These are phyloP conservation scores for Fusarium decemcellulare DNA, from an alignment of 2,329 filamentous ascomycete genomes.

Conservation along the genomic window DNA sequence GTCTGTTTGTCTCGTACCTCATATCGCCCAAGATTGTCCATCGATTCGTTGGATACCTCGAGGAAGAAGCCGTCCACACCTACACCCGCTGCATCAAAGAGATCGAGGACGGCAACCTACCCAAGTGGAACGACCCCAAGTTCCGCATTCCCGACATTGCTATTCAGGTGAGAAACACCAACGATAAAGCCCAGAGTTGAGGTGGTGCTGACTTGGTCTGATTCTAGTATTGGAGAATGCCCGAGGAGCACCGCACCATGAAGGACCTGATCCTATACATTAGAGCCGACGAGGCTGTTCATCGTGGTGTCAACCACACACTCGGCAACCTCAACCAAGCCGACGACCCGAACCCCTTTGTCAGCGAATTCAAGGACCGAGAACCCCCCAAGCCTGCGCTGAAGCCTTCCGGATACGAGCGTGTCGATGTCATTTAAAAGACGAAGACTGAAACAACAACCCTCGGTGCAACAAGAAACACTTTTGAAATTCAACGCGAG, in stretches of 20 bases:
- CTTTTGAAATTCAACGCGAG: neutral
- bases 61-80: conserved; percentile 96
- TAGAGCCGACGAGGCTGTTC: conserved; percentile 89
- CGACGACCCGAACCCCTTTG: conserved; percentile 93
- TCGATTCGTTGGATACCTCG: conserved; percentile 95
- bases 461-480: neutral
- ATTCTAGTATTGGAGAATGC: conserved; percentile 89
- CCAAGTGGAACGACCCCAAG: conserved; percentile 80
- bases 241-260: conserved; percentile 86
- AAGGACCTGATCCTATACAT: conserved; percentile 90
- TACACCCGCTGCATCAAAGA: conserved; percentile 93
- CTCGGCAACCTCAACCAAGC: conserved; percentile 88
- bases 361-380: conserved; percentile 82
- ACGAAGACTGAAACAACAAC: neutral
- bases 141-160: conserved; percentile 91
- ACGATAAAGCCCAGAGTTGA: neutral
- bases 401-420: conserved; percentile 83
- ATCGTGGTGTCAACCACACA: conserved; percentile 96
- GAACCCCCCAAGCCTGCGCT: conserved; percentile 75
- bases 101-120: conserved; percentile 86
- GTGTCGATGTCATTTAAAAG: conserved; percentile 79
- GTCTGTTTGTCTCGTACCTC: conserved; percentile 90
- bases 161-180: conserved; percentile 63
- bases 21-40: conserved; percentile 90
- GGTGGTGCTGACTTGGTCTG: conserved; percentile 10